Conservation (phyloP, 1,284 basidiomycete genomes). For the Papiliotrema flavescens region DNA sequence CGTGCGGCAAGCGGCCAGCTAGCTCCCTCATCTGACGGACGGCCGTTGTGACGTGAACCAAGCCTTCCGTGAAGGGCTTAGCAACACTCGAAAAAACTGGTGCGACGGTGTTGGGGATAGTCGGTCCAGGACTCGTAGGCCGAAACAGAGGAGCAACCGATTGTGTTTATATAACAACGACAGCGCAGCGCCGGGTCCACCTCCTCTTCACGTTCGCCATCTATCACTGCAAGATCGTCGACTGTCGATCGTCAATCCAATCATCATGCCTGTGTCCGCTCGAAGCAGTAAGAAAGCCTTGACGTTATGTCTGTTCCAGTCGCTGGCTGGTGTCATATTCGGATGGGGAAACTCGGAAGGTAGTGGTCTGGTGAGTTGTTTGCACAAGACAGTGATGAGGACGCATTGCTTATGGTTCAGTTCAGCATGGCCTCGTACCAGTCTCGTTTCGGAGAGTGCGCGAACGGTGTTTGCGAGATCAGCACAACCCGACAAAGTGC, state of each 20-base stretch:
- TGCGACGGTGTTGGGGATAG: too few species aligned
- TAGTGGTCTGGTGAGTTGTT: constrained; percentile 7
- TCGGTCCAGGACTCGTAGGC: background rate
- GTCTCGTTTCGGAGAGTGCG: constrained; percentile 28
- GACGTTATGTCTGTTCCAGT: constrained; percentile 41
- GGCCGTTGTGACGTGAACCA: too few species aligned
- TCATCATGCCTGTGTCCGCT: constrained; percentile 9
- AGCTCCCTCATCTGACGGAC: too few species aligned
- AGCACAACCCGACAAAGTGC: constrained; percentile 38
- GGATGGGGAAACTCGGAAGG: constrained; percentile 41
- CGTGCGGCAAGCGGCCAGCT: too few species aligned
- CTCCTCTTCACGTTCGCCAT: background rate
- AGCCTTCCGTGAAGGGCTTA: too few species aligned
- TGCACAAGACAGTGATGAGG: background rate
- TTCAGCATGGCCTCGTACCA: constrained; percentile 33
- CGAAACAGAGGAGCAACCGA: background rate
- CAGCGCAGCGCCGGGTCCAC: too few species aligned
- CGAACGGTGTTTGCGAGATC: constrained; percentile 23
- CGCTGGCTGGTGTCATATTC: constrained; percentile 40
- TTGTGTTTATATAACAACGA: too few species aligned
- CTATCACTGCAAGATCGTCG: background rate
- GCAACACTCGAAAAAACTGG: too few species aligned
- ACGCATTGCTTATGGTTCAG: constrained; percentile 10
- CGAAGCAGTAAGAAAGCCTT: constrained; percentile 31
- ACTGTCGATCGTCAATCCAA: background rate